phyloP scores from a whole-genome alignment of 305 asterid genomes.

The Fraxinus paxiana region DNA sequence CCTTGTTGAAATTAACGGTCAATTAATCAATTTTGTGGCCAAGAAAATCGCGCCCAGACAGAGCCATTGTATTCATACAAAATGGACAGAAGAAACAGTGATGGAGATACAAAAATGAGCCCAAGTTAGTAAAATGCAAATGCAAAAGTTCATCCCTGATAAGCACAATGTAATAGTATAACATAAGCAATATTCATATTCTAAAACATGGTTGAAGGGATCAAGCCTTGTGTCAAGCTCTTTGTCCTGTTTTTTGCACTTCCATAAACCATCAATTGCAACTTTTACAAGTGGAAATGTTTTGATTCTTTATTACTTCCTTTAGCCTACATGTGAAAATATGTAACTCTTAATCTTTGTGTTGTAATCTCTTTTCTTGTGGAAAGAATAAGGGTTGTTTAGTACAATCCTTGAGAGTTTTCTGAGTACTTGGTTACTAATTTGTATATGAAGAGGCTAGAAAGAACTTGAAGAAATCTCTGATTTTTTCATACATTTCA shows the following conservation, averaged over 20 bases:
- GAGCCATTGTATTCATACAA: not conserved
- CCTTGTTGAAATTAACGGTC: no score
- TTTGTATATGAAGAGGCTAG: not conserved
- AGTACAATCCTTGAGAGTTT: not conserved
- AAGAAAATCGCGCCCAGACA: no score
- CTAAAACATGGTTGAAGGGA: not conserved
- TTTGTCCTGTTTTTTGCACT: not conserved
- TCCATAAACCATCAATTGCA: not conserved
- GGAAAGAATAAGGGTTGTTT: not conserved
- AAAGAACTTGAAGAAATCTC: not conserved
- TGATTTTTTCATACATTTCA: not conserved
- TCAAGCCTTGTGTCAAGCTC: not conserved
- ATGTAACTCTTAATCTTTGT: not conserved
- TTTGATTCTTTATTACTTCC: not conserved
- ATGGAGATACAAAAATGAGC: not conserved
- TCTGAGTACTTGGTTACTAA: not conserved
- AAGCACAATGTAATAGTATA: not conserved
- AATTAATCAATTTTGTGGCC: no score
- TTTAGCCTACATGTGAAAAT: not conserved
- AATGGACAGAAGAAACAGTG: not conserved
- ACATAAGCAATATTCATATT: not conserved
- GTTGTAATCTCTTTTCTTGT: not conserved
- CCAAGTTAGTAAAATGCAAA: not conserved
- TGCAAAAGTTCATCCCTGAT: not conserved
- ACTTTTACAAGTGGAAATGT: not conserved